phyloP scores from a whole-genome alignment of 1,139 yeast species.

The Suhomyces kunorum region DNA sequence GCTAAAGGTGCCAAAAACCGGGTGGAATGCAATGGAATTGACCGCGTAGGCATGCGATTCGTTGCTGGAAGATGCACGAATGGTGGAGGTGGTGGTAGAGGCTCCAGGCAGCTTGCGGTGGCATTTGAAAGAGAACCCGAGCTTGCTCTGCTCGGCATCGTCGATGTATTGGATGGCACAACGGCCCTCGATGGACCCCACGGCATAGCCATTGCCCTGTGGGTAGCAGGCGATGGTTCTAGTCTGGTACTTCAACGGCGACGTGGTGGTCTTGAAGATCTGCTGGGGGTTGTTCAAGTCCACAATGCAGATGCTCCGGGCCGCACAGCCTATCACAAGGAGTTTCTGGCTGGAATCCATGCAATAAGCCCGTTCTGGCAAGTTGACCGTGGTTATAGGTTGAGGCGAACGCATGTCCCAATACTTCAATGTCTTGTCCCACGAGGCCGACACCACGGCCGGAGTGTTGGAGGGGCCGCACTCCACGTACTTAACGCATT shows the following conservation, averaged over 20 bases:
- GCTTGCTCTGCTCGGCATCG: slow-evolving; percentile 69
- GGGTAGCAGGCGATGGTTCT: slow-evolving; percentile 81
- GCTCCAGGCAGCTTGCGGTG: slow-evolving; percentile 61
- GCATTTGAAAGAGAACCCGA: slow-evolving; percentile 90
- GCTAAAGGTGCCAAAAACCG: slow-evolving; percentile 83
- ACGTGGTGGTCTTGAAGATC: slow-evolving; percentile 69
- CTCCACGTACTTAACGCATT: slow-evolving; percentile 71
- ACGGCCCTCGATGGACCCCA: slow-evolving; percentile 94
- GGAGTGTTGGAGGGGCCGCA: slow-evolving; percentile 82
- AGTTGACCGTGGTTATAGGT: slow-evolving; percentile 75
- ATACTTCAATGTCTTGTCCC: slow-evolving; percentile 93
- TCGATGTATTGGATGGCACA: slow-evolving; percentile 96
- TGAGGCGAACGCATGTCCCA: slow-evolving; percentile 92
- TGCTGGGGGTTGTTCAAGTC: slow-evolving; percentile 83
- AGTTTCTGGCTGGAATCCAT: slow-evolving; percentile 84
- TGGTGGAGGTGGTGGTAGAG: slow-evolving; percentile 30
- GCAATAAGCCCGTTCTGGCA: slow-evolving; percentile 89
- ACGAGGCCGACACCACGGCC: slow-evolving; percentile 87
- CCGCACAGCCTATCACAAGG: slow-evolving; percentile 91
- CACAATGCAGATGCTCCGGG: slow-evolving; percentile 74
- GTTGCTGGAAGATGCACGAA: slow-evolving; percentile 26
- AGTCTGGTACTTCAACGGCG: slow-evolving; percentile 94
- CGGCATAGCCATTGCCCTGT: slow-evolving; percentile 87
- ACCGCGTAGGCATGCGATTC: slow-evolving; percentile 72
- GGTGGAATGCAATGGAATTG: slow-evolving; percentile 84